Evolutionary conservation across 176 grass and related monocot species (phyloP).

Genomic region (Tuctoria greenei): DNA sequence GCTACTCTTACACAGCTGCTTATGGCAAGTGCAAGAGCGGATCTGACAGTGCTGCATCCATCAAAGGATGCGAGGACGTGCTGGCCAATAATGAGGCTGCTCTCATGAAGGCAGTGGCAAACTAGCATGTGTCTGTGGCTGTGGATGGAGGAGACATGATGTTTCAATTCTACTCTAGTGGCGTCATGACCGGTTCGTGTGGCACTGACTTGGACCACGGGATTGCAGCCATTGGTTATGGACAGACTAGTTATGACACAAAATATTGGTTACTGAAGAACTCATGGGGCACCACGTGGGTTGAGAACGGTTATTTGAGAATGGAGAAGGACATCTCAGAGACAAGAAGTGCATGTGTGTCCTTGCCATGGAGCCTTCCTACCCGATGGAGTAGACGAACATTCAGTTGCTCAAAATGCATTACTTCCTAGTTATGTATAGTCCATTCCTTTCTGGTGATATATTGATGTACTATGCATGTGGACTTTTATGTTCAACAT

Average conservation of each 20-base stretch:
- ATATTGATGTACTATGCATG: no score
- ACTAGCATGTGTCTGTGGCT: background rate
- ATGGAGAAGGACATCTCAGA: background rate
- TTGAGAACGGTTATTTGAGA: background rate
- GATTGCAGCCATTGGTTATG: background rate
- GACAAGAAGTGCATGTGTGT: background rate
- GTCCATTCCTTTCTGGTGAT: no score
- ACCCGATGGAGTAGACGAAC: background rate
- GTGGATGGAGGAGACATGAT: background rate
- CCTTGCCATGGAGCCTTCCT: background rate
- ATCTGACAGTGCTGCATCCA: background rate
- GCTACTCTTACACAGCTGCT: background rate
- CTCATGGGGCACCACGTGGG: background rate
- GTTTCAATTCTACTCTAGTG: background rate
- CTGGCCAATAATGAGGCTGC: background rate
- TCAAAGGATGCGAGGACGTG: conserved; percentile 13
- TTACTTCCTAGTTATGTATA: no score
- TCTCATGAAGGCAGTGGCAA: background rate
- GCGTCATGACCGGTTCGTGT: background rate
- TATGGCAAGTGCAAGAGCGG: background rate
- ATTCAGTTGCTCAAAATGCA: no score
- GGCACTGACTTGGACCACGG: background rate
- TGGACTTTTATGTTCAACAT: no score
- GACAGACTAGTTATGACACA: background rate
- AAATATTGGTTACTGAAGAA: background rate